A percentile compares a stretch with the other conserved stretches of the same genome.
phyloP scores from a whole-genome alignment of 2,329 filamentous ascomycete genomes.

The Aspergillus latus region DNA sequence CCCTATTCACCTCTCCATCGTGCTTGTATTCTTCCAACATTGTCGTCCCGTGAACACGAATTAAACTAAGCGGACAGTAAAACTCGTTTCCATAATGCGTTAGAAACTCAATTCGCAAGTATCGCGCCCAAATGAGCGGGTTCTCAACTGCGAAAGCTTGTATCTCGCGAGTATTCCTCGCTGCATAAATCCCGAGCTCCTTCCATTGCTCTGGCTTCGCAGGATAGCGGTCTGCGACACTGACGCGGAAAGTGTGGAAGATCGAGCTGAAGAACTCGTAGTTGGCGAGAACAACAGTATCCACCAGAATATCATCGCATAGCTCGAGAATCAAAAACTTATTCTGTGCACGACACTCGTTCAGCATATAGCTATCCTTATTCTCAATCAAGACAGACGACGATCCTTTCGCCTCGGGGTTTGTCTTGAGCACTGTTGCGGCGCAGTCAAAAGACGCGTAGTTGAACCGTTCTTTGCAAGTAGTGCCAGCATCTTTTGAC shows the following conservation, averaged over 20 bases:
- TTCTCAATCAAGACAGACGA: conserved; percentile 91
- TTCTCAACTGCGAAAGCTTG: conserved; percentile 94
- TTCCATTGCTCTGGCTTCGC: conserved; percentile 92
- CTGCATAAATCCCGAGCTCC: conserved; percentile 82
- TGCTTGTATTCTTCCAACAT: conserved; percentile 95
- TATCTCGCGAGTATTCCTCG: conserved; percentile 86
- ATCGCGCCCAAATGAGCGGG: conserved; percentile 92
- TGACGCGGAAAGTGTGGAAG: conserved; percentile 85
- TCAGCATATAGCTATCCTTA: conserved; percentile 97
- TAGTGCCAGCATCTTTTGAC: conserved; percentile 92
- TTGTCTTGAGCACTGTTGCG: conserved; percentile 88
- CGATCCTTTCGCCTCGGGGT: conserved; percentile 79
- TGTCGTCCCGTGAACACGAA: conserved; percentile 88
- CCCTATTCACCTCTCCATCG: conserved; percentile 67
- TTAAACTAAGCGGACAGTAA: conserved; percentile 87
- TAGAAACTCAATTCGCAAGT: conserved; percentile 86
- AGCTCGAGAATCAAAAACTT: conserved; percentile 95
- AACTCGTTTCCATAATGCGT: conserved; percentile 95
- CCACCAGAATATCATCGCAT: conserved; percentile 81
- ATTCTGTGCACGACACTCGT: conserved; percentile 80
- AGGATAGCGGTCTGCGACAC: conserved; percentile 91
- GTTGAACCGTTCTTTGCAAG: conserved; percentile 96
- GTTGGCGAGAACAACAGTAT: conserved; percentile 95
- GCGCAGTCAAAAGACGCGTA: conserved; percentile 98
- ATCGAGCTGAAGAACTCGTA: conserved; percentile 99